Evolutionary conservation across 495 filamentous ascomycete genomes (phyloP).

Genomic region (Friedmanniomyces simplex): DNA sequence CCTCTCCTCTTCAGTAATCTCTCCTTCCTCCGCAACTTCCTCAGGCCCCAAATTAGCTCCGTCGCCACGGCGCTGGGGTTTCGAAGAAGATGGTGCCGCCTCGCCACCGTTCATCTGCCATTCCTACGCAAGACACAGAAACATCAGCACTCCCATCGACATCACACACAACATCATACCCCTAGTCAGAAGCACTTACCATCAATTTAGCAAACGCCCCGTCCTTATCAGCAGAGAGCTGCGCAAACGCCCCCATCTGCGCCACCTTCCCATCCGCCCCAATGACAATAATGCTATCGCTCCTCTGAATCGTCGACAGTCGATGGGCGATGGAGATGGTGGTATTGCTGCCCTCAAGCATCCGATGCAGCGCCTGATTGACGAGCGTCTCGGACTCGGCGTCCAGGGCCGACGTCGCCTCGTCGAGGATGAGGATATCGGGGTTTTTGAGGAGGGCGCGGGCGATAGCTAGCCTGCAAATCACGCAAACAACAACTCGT

Average conservation of each 20-base stretch:
- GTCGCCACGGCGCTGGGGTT: background rate
- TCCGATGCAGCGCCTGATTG: slow-evolving; percentile 70
- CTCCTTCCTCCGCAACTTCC: slow-evolving; percentile 6
- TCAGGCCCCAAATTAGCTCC: background rate
- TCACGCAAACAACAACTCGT: background rate
- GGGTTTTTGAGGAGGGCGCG: slow-evolving; percentile 89
- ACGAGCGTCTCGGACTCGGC: slow-evolving; percentile 97
- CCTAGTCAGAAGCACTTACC: slow-evolving; percentile 32
- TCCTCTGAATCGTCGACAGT: slow-evolving; percentile 89
- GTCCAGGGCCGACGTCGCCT: slow-evolving; percentile 68
- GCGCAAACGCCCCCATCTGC: slow-evolving; percentile 73
- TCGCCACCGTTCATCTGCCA: slow-evolving; percentile 87
- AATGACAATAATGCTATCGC: slow-evolving; percentile 84
- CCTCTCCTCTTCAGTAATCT: slow-evolving; percentile 33
- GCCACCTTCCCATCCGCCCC: slow-evolving; percentile 75
- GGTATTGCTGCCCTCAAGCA: slow-evolving; percentile 78
- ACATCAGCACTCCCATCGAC: background rate
- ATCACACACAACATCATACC: background rate
- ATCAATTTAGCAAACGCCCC: slow-evolving; percentile 90
- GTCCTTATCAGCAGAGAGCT: slow-evolving; percentile 56
- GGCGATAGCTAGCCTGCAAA: slow-evolving; percentile 71
- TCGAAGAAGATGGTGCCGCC: slow-evolving; percentile 1
- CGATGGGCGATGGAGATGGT: slow-evolving; percentile 96
- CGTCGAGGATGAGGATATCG: slow-evolving; percentile 91
- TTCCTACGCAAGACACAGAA: slow-evolving; percentile 29